Evolutionary conservation across 129 eudicot species (phyloP).

Genomic region (Tagetes patula): DNA sequence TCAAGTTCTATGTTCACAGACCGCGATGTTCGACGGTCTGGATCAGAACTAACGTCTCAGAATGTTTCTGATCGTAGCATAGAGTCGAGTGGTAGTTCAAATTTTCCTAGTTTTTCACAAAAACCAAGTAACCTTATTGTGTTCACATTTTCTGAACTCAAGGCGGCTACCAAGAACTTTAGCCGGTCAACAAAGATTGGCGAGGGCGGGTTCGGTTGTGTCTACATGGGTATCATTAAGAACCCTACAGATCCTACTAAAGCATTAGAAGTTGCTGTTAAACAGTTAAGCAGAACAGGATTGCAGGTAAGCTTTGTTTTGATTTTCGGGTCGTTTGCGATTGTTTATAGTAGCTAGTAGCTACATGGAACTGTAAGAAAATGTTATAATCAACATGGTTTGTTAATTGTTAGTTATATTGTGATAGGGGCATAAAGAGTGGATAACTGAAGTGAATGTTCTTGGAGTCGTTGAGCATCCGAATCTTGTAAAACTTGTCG

Average conservation of each 20-base stretch:
- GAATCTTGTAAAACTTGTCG: slow-evolving; percentile 73
- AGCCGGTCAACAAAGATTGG: slow-evolving; percentile 74
- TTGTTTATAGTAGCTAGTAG: neutral
- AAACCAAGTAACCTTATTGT: slow-evolving; percentile 60
- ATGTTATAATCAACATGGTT: slow-evolving; percentile 1
- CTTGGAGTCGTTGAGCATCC: slow-evolving; percentile 90
- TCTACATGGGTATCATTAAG: slow-evolving; percentile 64
- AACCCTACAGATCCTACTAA: slow-evolving; percentile 49
- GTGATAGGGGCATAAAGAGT: slow-evolving; percentile 85
- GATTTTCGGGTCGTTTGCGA: neutral
- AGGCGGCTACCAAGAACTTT: slow-evolving; percentile 70
- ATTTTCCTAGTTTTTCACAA: slow-evolving; percentile 53
- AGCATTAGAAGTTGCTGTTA: slow-evolving; percentile 72
- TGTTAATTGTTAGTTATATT: slow-evolving; percentile 19
- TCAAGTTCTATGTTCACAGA: slow-evolving; percentile 49
- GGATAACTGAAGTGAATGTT: slow-evolving; percentile 86
- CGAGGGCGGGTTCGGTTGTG: slow-evolving; percentile 97
- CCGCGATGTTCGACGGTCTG: slow-evolving; percentile 54
- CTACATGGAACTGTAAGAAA: neutral
- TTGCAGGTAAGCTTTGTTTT: slow-evolving; percentile 60
- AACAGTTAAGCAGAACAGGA: slow-evolving; percentile 85
- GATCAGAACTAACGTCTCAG: slow-evolving; percentile 66
- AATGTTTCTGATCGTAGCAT: slow-evolving; percentile 67
- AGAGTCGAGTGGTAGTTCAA: slow-evolving; percentile 58
- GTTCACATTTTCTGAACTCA: slow-evolving; percentile 83